Evolutionary conservation across 2,329 filamentous ascomycete species (phyloP).

Genomic region (Cercospora janseana): DNA sequence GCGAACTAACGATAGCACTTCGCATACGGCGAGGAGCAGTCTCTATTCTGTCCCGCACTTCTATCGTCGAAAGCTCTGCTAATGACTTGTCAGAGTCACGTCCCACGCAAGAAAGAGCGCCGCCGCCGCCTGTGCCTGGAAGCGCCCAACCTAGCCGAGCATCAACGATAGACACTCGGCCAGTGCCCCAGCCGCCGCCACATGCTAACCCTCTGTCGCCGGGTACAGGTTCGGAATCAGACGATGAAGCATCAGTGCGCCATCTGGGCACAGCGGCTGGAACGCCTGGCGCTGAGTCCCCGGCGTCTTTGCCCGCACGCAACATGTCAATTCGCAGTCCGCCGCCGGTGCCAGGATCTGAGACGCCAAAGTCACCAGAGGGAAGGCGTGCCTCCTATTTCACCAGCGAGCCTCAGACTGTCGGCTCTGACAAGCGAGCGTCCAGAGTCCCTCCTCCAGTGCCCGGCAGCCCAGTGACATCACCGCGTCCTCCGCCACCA

Average conservation of each 20-base stretch:
- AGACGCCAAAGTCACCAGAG: conserved; percentile 33
- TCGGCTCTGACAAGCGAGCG: conserved; percentile 37
- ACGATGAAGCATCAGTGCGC: conserved; percentile 72
- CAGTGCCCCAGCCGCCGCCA: conserved; percentile 39
- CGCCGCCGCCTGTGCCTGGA: conserved; percentile 24
- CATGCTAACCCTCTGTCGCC: conserved; percentile 53
- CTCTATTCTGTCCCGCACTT: conserved; percentile 4
- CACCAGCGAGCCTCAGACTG: conserved; percentile 39
- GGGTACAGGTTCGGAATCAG: conserved; percentile 78
- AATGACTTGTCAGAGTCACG: conserved; percentile 23
- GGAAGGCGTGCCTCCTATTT: conserved; percentile 45
- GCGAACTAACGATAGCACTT: conserved; percentile 15
- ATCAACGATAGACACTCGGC: conserved; percentile 29
- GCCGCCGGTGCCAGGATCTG: conserved; percentile 36
- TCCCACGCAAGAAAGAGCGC: conserved; percentile 21
- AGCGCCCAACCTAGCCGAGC: conserved; percentile 19
- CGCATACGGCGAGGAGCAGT: conserved; percentile 17
- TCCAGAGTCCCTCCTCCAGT: conserved; percentile 40
- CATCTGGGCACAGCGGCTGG: conserved; percentile 44
- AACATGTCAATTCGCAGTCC: conserved; percentile 36
- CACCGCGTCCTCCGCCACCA: conserved; percentile 48
- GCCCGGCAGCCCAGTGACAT: conserved; percentile 40
- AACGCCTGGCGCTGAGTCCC: conserved; percentile 32
- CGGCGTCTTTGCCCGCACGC: conserved; percentile 31
- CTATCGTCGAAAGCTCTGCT: conserved; percentile 11